phyloP scores from a whole-genome alignment of 1,284 basidiomycete genomes.

The Phlebopus sp. region DNA sequence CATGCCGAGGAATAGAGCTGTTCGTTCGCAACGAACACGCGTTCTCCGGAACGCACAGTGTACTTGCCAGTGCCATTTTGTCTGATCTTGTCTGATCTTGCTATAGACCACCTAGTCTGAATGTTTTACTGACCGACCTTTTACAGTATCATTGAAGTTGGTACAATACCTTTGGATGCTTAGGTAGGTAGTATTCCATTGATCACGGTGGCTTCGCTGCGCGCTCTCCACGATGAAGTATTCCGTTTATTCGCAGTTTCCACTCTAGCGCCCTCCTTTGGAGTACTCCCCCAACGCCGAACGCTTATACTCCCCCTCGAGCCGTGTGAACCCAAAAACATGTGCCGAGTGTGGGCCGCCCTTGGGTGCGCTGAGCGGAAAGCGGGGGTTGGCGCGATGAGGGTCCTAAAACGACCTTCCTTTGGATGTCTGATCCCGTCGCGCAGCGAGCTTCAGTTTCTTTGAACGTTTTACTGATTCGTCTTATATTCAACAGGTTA shows the following conservation, averaged over 20 bases:
- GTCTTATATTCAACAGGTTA: conserved; percentile 7
- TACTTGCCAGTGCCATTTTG: conserved; percentile 83
- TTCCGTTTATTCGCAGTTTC: conserved; percentile 76
- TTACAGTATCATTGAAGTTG: too few relatives aligned
- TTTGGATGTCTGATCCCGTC: conserved; percentile 68
- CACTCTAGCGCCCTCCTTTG: conserved; percentile 62
- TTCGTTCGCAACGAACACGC: conserved; percentile 71
- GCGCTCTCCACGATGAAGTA: conserved; percentile 52
- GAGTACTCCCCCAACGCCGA: conserved; percentile 69
- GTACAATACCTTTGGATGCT: too few relatives aligned
- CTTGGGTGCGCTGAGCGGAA: conserved; percentile 62
- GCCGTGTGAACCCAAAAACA: conserved; percentile 64
- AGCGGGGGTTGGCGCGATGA: conserved; percentile 59
- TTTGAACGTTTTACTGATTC: conserved; percentile 6
- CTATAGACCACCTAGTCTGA: not conserved
- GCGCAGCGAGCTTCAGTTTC: conserved; percentile 20
- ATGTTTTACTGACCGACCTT: not conserved
- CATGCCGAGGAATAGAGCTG: conserved; percentile 70
- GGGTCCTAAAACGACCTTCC: conserved; percentile 57
- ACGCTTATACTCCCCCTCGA: conserved; percentile 57
- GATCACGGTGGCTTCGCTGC: conserved; percentile 15
- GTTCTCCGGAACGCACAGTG: conserved; percentile 60
- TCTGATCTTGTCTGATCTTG: conserved; percentile 60
- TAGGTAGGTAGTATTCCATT: conserved; percentile 28
- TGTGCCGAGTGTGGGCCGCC: conserved; percentile 59